Base-by-base conservation (phyloP, 805 yeast genomes). In the Metschnikowia kunwiensis region DNA sequence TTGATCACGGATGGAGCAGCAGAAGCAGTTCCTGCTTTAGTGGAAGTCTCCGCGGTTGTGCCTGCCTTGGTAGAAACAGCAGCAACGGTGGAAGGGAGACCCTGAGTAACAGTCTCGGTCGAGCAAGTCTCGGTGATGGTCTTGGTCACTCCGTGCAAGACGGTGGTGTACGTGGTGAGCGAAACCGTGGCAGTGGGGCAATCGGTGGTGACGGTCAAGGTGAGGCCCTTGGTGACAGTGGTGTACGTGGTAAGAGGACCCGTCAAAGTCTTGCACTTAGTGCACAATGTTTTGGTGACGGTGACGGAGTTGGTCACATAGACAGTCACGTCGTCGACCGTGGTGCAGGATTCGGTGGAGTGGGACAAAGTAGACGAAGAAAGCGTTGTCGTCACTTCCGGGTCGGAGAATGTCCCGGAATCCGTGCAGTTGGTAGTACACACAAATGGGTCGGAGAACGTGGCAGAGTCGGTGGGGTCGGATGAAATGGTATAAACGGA, bases 161-260 rank as follows among this genome's bases (percentile, higher is more conserved):
- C 38, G 12, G 44, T 40, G 9, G 44, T 43, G 33, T 40, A 40
- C 1, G 44, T 40, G 3, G 39, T 36, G 16, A 24, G n/a, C 3
- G 42, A 15, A 14, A 23, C 30, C 11, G 42, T 11, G 13, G 32
- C 13, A 18, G 40, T n/a, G 5, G 26, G 9, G 16, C 47, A 43
- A 21, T 31, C 40, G 13, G 34, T 38, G 10, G 49, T 40, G 25
- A 43, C 30, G 8, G 44, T 40, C 20, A 17, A 15, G 15, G 41
- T 34, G 15, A 21, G 28, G 15, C 39, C 43, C 11, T 32, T 32
- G 5, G 33, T 13, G 11, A 40, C 45, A 5, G 47, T 34, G 13
- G 49, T 37, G 30, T 37, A 43, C 12, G 46, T 35, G 5, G 47
- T 40, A 21, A 37, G 12, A 3, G 34, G 13, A 7, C 43, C 47